Evolutionary conservation across 192 early-diverging fungal species (phyloP).

Genomic region (Backusella mclennaniae): DNA sequence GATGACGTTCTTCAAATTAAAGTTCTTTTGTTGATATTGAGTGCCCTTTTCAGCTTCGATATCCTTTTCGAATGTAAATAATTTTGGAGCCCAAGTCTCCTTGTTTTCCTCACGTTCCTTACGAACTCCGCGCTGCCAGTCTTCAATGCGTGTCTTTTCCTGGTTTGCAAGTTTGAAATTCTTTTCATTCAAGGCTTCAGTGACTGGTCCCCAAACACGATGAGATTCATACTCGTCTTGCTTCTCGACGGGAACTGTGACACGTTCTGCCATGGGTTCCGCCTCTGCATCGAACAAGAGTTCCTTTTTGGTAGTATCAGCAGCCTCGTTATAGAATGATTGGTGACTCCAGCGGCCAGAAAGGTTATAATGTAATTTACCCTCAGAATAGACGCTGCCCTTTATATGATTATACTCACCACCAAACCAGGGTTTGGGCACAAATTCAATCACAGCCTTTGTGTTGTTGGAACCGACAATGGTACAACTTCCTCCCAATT

Average conservation of each 20-base stretch:
- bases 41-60: background rate
- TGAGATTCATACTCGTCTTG: constrained; percentile 67
- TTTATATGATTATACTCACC: constrained; percentile 58
- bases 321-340: constrained; percentile 24
- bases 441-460: constrained; percentile 55
- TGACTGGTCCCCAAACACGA: constrained; percentile 64
- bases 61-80: constrained; percentile 32
- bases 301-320: constrained; percentile 40
- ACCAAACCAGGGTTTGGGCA: constrained; percentile 64
- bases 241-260: constrained; percentile 56
- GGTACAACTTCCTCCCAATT: constrained; percentile 56
- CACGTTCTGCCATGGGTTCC: constrained; percentile 54
- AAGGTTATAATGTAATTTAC: constrained; percentile 24
- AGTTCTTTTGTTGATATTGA: constrained; percentile 13
- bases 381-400: constrained; percentile 22
- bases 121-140: constrained; percentile 61
- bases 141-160: constrained; percentile 69
- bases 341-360: constrained; percentile 39
- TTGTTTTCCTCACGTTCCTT: constrained; percentile 56
- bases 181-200: constrained; percentile 60
- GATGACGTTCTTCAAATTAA: constrained; percentile 2
- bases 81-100: constrained; percentile 35
- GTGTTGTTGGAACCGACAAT: constrained; percentile 56
- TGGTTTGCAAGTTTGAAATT: constrained; percentile 64
- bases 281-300: constrained; percentile 66